Evolutionary conservation across 129 eudicot genomes (phyloP).

Genomic region (Chrysanthemum makinoi): DNA sequence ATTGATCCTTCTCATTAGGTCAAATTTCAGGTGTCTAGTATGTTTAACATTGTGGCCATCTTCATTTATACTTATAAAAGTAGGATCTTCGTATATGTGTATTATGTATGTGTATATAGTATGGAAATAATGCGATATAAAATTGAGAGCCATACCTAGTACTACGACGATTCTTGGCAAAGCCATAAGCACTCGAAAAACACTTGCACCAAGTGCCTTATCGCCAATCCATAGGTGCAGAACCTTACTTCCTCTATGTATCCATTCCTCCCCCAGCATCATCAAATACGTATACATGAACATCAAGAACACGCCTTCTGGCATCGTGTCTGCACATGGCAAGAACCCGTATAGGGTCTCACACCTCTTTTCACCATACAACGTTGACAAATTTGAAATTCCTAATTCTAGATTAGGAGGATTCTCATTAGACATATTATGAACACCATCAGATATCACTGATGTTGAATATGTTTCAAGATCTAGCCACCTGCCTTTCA

Average conservation of each 20-base stretch:
- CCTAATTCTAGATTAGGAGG: too few species aligned
- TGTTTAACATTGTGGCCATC: too few species aligned
- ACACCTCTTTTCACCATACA: constrained; percentile 8
- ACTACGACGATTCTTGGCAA: too few species aligned
- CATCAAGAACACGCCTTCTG: constrained; percentile 21
- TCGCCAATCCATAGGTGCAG: neutral
- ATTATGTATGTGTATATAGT: too few species aligned
- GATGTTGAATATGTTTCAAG: neutral
- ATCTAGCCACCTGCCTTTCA: constrained; percentile 21
- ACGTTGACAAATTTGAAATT: neutral
- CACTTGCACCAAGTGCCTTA: constrained; percentile 16
- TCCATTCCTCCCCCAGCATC: constrained; percentile 17
- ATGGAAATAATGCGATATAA: too few species aligned
- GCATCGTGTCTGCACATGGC: neutral
- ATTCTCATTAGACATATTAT: too few species aligned
- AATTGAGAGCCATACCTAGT: too few species aligned
- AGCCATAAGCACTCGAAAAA: constrained; percentile 11
- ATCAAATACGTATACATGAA: constrained; percentile 20
- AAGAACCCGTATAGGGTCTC: constrained; percentile 7
- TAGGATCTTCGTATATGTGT: too few species aligned
- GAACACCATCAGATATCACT: too few species aligned
- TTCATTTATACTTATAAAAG: too few species aligned
- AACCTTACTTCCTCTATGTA: neutral
- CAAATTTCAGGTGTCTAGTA: too few species aligned
- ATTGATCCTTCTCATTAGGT: too few species aligned